Evolutionary conservation across 768 basidiomycete genomes (phyloP), one percentile per base, ranked within the genome.

Genomic region (Mycena indigotica): DNA sequence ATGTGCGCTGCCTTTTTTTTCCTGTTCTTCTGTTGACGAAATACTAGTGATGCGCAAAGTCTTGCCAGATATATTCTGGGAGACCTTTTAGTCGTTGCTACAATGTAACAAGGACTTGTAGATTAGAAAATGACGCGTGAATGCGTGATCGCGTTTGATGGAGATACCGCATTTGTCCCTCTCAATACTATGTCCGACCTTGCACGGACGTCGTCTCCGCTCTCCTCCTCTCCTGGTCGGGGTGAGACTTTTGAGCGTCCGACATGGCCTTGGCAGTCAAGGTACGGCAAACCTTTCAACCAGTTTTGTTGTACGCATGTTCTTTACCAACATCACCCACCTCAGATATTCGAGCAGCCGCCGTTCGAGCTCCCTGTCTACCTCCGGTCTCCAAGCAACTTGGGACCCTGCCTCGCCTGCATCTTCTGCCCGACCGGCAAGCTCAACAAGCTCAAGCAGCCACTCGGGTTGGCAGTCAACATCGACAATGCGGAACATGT

Each of bases 51-150:
- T 95, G 91, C 82, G 90, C 55, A 73, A 85, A 28, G 81, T 91
- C n/a, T 66, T 94, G 61, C 84, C 87, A 0, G 82, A 88, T 57
- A 63, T 81, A 13, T 76, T 88, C 60, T 93, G 91, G 91, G 88
- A 91, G 72, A 88, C 86, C 5, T 93, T 86, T 70, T 93, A 73
- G 70, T 17, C 28, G 1, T 15, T 23, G 58, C 17, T 41, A n/a
- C n/a, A n/a, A n/a, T n/a, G n/a, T n/a, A n/a, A n/a, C n/a, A n/a
- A 28, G 35, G 10, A 38, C n/a, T n/a, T 38, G 35, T 38, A 38
- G 35, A 38, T 10, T 28, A 35, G 24, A n/a, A 21, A 17, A 28
- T 13, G 41, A 56, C 23, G 21, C 19, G 25, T n/a, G 32, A n/a
- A 32, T n/a, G 10, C 35, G 35, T n/a, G 35, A 10, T 38, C 35